Evolutionary conservation across 768 basidiomycete genomes (phyloP), one percentile per base, ranked within the genome.

Genomic region (Galerina sulciceps): DNA sequence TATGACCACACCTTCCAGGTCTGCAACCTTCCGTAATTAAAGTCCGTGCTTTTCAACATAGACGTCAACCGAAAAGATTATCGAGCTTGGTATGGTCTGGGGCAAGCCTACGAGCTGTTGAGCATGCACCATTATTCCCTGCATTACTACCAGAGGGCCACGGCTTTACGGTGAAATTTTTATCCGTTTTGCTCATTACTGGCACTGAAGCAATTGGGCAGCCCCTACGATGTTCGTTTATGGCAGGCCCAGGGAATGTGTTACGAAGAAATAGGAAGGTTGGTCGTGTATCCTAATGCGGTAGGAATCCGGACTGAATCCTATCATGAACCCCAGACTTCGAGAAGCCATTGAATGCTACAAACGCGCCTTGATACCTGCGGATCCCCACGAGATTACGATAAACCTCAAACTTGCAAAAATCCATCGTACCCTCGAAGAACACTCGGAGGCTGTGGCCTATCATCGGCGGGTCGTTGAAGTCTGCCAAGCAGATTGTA

Each of bases 31-130:
- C 47, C 36, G n/a, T 31, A 23, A 10, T 57, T 38, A 53, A 26
- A 22, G 53, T 10, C 23, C 66, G 37, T 55, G 11, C 5, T 36
- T 17, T 11, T 34, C 44, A 34, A 17, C 46, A 5, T 59, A 98
- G 96, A 99, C 67, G 89, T 97, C 63, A 96, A 96, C 67, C 85
- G 93, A 54, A 97, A 98, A 70, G 97, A 99, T 75, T 98, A 97
- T 69, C 78, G 96, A 57, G 96, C 96, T 6, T 99, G 97, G 97
- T 98, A 96, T 74, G 97, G 97, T 36, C 87, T 99, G 52, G 97
- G 96, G 3, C 97, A 99, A 71, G 94, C 96, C 11, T 99, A 99
- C 70, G 96, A 99, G 67, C 81, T 99, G 20, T 76, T 99, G 53
- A 95, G 91, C 69, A 99, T 99, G 96, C 94, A 94, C 61, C 89